Evolutionary conservation across 176 grass and related monocot genomes (phyloP).

Genomic region (Hordeum marinum): DNA sequence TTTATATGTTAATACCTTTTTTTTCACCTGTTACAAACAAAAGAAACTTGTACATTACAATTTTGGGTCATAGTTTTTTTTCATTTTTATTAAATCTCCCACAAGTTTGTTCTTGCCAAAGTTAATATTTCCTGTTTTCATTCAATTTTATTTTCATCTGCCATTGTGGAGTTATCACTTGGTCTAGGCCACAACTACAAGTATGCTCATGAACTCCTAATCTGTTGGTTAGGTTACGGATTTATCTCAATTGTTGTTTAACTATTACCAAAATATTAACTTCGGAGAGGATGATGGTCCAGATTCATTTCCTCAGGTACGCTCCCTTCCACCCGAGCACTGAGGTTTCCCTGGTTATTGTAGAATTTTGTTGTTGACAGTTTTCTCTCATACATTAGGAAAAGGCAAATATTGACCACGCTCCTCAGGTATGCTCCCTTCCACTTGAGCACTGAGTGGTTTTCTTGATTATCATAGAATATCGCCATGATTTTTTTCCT

Average conservation of each 20-base stretch:
- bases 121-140: neutral
- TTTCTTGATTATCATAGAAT: neutral
- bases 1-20: neutral
- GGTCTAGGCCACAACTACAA: neutral
- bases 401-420: slow-evolving; percentile 10
- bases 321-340: slow-evolving; percentile 6
- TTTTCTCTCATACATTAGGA: slow-evolving; percentile 17
- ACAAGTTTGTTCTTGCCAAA: neutral
- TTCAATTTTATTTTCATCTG: neutral
- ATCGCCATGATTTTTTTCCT: neutral
- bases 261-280: slow-evolving; percentile 54
- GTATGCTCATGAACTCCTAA: slow-evolving; percentile 15
- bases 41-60: neutral
- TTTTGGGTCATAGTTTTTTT: neutral
- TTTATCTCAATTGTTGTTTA: slow-evolving; percentile 69
- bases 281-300: slow-evolving; percentile 46
- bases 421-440: slow-evolving; percentile 30
- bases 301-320: slow-evolving; percentile 28
- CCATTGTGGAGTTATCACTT: neutral
- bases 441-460: neutral
- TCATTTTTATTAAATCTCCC: neutral
- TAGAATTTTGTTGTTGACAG: neutral
- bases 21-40: slow-evolving; percentile 22
- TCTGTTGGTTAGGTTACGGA: slow-evolving; percentile 58
- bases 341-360: neutral